Evolutionary conservation across 2,329 filamentous ascomycete species (phyloP).

Genomic region (Blumeria hordei): DNA sequence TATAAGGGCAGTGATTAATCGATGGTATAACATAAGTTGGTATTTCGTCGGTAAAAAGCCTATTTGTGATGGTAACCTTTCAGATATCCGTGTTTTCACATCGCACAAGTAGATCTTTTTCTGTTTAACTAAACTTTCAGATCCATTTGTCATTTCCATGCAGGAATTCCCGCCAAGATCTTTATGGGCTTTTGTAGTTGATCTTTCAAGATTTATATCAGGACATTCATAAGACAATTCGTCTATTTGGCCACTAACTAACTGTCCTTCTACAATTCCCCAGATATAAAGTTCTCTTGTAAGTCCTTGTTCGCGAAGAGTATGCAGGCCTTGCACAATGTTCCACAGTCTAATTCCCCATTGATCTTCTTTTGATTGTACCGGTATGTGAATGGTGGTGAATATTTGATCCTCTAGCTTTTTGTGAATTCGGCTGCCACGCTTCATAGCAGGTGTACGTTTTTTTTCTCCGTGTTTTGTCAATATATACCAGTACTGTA

Average conservation of each 20-base stretch:
- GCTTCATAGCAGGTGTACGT: conserved; percentile 60
- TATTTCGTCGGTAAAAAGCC: conserved; percentile 54
- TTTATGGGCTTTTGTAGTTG: conserved; percentile 14
- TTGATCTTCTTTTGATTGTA: conserved; percentile 52
- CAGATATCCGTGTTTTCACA: conserved; percentile 56
- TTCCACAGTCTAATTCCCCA: conserved; percentile 81
- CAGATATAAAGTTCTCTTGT: conserved; percentile 65
- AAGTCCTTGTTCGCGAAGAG: conserved; percentile 41
- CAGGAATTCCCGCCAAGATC: conserved; percentile 7
- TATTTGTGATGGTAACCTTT: conserved; percentile 33
- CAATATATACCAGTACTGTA: conserved; percentile 79
- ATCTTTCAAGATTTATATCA: conserved; percentile 38
- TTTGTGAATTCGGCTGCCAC: conserved; percentile 58
- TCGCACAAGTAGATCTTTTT: conserved; percentile 52
- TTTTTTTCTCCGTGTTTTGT: conserved; percentile 53
- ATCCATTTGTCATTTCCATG: conserved; percentile 5
- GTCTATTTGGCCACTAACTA: conserved; percentile 81
- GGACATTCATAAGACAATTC: conserved; percentile 58
- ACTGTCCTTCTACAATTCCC: conserved; percentile 57
- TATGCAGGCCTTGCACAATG: conserved; percentile 61
- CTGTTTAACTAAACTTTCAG: conserved; percentile 1
- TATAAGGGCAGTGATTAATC: conserved; percentile 55
- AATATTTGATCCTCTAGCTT: conserved; percentile 70
- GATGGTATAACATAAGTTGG: conserved; percentile 77
- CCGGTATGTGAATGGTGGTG: conserved; percentile 45